Percentiles rank a stretch among this genome's conserved stretches.
These are phyloP conservation scores for Elsinoe batatas DNA, from an alignment of 2,329 filamentous ascomycete genomes.

Conservation along the genomic window DNA sequence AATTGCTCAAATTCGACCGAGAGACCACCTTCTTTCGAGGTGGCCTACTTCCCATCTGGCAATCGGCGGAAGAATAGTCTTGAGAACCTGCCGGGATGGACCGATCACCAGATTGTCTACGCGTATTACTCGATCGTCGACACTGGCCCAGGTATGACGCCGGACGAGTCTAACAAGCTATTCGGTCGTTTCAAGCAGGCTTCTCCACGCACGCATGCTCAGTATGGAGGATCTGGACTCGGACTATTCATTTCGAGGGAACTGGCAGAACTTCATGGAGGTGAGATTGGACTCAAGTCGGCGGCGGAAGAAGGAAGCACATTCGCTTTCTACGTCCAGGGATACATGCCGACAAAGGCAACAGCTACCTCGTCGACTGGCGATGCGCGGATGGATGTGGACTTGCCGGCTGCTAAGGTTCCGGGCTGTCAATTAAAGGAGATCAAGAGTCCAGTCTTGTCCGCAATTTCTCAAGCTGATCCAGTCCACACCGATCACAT, in stretches of 20 bases:
- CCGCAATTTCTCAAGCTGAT: not conserved
- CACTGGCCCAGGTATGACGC: conserved; percentile 30
- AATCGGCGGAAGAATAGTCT: not conserved
- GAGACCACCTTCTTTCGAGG: not conserved
- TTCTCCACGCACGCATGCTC: conserved; percentile 54
- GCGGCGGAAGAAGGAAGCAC: conserved; percentile 49
- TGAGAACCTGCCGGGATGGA: not conserved
- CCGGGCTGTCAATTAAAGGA: not conserved
- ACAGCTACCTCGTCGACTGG: conserved; percentile 41
- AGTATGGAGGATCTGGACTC: conserved; percentile 62
- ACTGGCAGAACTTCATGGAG: conserved; percentile 58
- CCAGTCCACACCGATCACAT: not conserved
- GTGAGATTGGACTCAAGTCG: conserved; percentile 56
- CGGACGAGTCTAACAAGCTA: conserved; percentile 36
- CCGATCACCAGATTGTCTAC: not conserved
- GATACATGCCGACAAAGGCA: not conserved
- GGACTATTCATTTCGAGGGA: conserved; percentile 60
- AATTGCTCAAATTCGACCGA: not conserved
- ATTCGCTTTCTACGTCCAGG: conserved; percentile 47
- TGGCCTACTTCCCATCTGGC: not conserved
- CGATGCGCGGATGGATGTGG: not conserved
- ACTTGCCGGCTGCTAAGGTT: too few species aligned
- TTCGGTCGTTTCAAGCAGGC: conserved; percentile 63
- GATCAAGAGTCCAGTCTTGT: not conserved
- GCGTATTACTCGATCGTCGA: conserved; percentile 18